Conservation (phyloP, 1,284 basidiomycete species). For the Rhodotorula sp. region DNA sequence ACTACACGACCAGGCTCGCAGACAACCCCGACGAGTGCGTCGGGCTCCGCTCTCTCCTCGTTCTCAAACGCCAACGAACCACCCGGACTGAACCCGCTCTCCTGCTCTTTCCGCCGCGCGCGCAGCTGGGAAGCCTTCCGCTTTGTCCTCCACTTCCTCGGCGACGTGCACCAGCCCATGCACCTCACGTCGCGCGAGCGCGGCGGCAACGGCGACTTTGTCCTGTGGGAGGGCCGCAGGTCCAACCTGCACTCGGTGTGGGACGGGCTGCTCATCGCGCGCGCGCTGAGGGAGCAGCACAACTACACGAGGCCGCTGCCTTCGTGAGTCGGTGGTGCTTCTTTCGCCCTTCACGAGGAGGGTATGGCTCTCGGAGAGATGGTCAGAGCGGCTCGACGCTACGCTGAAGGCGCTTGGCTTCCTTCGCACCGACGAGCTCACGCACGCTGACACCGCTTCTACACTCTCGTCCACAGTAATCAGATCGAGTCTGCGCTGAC, state of each 20-base stretch:
- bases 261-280: conserved; percentile 50
- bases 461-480: not conserved
- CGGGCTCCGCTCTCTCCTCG: not conserved
- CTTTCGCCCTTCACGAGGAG: too few species aligned
- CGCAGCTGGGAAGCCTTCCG: conserved; percentile 39
- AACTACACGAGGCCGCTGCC: conserved; percentile 50
- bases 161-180: conserved; percentile 52
- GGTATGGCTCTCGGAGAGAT: not conserved
- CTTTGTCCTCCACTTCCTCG: conserved; percentile 51
- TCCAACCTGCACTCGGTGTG: conserved; percentile 50
- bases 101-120: not conserved
- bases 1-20: conserved; percentile 34
- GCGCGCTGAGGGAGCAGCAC: conserved; percentile 47
- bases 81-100: not conserved
- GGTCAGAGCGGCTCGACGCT: too few species aligned
- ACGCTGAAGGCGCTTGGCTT: not conserved
- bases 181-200: conserved; percentile 51
- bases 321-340: conserved; percentile 29
- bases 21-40: conserved; percentile 34
- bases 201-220: conserved; percentile 51
- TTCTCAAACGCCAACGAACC: not conserved
- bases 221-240: conserved; percentile 49
- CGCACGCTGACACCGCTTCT: not conserved
- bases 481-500: conserved; percentile 47
- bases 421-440: not conserved